A percentile compares a stretch with the other conserved stretches of the same genome.
phyloP scores from a whole-genome alignment of 805 yeast species.

The Candida xiaguanensis region DNA sequence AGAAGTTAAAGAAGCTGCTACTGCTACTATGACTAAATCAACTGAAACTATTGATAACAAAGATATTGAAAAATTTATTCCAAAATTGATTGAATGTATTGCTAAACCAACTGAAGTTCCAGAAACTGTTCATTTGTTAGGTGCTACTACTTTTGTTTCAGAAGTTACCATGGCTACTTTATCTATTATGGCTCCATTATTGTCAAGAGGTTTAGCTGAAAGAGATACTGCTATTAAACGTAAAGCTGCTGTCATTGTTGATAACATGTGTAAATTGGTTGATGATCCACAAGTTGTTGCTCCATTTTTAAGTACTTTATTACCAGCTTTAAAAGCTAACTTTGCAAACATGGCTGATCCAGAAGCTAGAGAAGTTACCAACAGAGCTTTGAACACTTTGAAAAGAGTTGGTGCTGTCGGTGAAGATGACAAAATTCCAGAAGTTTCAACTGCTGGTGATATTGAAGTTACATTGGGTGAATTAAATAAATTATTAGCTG shows the following conservation, averaged over 20 bases:
- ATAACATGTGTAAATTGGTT: constrained; percentile 99
- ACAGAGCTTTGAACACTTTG: constrained; percentile 94
- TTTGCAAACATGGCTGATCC: constrained; percentile 98
- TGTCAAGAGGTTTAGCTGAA: constrained; percentile 99
- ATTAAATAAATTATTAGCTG: constrained; percentile 68
- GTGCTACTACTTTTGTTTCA: constrained; percentile 99
- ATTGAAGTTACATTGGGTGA: constrained; percentile 79
- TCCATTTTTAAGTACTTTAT: constrained; percentile 93
- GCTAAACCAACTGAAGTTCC: constrained; percentile 97
- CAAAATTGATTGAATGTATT: constrained; percentile 94
- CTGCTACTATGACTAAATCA: constrained; percentile 90
- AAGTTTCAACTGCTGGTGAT: constrained; percentile 99
- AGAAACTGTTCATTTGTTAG: constrained; percentile 96
- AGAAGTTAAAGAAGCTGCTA: constrained; percentile 96
- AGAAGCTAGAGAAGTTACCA: constrained; percentile 98
- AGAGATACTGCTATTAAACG: constrained; percentile 99
- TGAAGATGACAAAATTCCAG: constrained; percentile 88
- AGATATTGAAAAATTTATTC: constrained; percentile 99
- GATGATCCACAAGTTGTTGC: constrained; percentile 99
- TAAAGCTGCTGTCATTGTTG: constrained; percentile 98
- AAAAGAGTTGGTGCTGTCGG: constrained; percentile 98
- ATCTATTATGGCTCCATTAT: constrained; percentile 98
- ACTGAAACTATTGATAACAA: constrained; percentile 98
- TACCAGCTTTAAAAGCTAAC: constrained; percentile 95
- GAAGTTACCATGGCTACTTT: constrained; percentile 99